Evolutionary conservation across 768 basidiomycete species (phyloP).

Genomic region (Leccinum longicurvipes): DNA sequence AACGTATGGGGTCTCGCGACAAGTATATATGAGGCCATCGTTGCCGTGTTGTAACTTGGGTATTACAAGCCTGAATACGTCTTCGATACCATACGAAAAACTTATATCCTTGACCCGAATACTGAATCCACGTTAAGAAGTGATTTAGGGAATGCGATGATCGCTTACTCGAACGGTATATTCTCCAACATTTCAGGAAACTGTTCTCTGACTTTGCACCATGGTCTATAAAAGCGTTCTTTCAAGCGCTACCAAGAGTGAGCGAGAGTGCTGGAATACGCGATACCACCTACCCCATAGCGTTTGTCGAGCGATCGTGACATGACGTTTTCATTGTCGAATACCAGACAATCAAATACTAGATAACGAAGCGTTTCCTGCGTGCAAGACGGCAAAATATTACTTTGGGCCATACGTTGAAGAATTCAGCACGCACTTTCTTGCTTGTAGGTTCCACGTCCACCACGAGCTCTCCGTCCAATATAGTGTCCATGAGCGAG

Average conservation of each 20-base stretch:
- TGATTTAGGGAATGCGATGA: background rate
- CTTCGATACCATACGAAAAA: slow-evolving; percentile 81
- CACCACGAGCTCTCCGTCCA: slow-evolving; percentile 93
- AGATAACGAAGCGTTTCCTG: slow-evolving; percentile 82
- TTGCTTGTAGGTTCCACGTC: slow-evolving; percentile 80
- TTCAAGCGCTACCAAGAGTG: slow-evolving; percentile 47
- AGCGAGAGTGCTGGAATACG: slow-evolving; percentile 1
- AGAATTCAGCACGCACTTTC: slow-evolving; percentile 44
- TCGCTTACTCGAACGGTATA: slow-evolving; percentile 81
- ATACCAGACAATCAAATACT: slow-evolving; percentile 91
- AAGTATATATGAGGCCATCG: slow-evolving; percentile 96
- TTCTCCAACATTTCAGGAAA: slow-evolving; percentile 60
- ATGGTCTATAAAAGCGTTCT: slow-evolving; percentile 82
- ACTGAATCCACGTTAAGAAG: slow-evolving; percentile 38
- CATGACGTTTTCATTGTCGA: slow-evolving; percentile 87
- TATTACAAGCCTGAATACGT: slow-evolving; percentile 82
- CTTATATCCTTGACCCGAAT: slow-evolving; percentile 86
- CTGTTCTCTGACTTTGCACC: slow-evolving; percentile 62
- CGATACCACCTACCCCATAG: slow-evolving; percentile 67
- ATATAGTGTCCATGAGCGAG: slow-evolving; percentile 72
- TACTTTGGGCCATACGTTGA: background rate
- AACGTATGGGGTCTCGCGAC: slow-evolving; percentile 76
- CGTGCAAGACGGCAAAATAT: background rate
- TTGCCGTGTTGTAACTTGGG: slow-evolving; percentile 86
- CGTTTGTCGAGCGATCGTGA: slow-evolving; percentile 75